Conservation (phyloP, 768 basidiomycete species). For the Kwoniella dejecticola region DNA sequence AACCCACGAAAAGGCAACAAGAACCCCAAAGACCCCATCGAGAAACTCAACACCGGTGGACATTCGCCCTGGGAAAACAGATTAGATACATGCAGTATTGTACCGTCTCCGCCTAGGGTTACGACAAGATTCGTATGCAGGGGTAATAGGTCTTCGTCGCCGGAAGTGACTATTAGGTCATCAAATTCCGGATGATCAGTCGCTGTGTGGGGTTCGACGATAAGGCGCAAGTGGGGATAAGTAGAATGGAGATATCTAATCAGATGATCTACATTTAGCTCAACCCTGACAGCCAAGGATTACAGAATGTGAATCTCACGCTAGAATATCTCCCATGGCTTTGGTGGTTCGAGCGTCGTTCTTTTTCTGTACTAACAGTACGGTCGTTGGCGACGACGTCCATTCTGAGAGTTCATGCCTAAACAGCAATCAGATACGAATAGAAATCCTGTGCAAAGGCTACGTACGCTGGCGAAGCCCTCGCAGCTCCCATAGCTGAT, state of each 20-base stretch:
- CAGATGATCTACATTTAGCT: no score
- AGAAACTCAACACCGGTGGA: slow-evolving; percentile 87
- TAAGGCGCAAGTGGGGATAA: slow-evolving; percentile 33
- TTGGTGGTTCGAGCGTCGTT: slow-evolving; percentile 47
- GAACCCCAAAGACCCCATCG: slow-evolving; percentile 91
- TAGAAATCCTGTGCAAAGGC: background rate
- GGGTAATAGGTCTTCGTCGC: slow-evolving; percentile 31
- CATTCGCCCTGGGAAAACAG: slow-evolving; percentile 87
- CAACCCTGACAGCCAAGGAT: no score
- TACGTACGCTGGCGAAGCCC: slow-evolving; percentile 23
- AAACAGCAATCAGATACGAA: background rate
- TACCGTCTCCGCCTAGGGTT: slow-evolving; percentile 92
- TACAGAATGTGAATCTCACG: slow-evolving; percentile 37
- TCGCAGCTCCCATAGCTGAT: slow-evolving; percentile 22
- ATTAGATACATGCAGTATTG: slow-evolving; percentile 88
- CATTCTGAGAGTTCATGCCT: slow-evolving; percentile 43
- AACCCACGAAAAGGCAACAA: slow-evolving; percentile 86
- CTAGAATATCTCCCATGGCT: slow-evolving; percentile 43
- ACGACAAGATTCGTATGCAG: slow-evolving; percentile 74
- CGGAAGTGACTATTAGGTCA: slow-evolving; percentile 29
- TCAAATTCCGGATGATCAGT: slow-evolving; percentile 32
- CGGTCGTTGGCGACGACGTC: slow-evolving; percentile 32
- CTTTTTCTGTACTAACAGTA: slow-evolving; percentile 56
- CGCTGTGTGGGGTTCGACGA: slow-evolving; percentile 46
- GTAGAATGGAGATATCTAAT: slow-evolving; percentile 23